phyloP scores from a whole-genome alignment of 2,329 filamentous ascomycete genomes.

The Metarhizium anisopliae region DNA sequence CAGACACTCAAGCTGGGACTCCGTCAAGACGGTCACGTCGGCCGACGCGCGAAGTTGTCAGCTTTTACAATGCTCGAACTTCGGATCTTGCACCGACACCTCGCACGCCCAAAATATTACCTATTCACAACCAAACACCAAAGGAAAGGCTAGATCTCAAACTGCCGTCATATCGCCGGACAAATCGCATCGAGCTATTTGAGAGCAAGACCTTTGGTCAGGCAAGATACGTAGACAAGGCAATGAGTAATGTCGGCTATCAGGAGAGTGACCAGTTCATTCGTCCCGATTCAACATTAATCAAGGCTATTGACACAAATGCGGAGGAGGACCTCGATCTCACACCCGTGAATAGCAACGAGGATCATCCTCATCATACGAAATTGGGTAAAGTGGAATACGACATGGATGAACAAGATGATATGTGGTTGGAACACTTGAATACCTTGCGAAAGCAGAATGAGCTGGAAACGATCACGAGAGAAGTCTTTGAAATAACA shows the following conservation, averaged over 20 bases:
- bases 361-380: conserved; percentile 23
- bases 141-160: conserved; percentile 74
- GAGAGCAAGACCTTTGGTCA: conserved; percentile 81
- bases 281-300: conserved; percentile 64
- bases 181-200: conserved; percentile 70
- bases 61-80: conserved; percentile 43
- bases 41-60: conserved; percentile 40
- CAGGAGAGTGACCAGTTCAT: conserved; percentile 89
- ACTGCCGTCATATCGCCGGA: conserved; percentile 63
- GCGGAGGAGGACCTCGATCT: conserved; percentile 51
- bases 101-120: conserved; percentile 56
- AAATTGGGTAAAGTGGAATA: conserved; percentile 82
- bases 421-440: conserved; percentile 84
- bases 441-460: conserved; percentile 69
- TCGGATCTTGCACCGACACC: conserved; percentile 35
- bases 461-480: conserved; percentile 74
- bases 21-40: conserved; percentile 30
- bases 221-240: conserved; percentile 87
- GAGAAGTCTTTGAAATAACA: conserved; percentile 92
- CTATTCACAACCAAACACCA: conserved; percentile 69
- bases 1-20: conserved; percentile 21
- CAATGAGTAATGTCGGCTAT: conserved; percentile 93
- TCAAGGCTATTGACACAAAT: conserved; percentile 52
- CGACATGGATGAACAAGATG: conserved; percentile 99
- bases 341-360: conserved; percentile 18